Conservation (phyloP, 495 filamentous ascomycete species). For the Penicillium samsonianum region DNA sequence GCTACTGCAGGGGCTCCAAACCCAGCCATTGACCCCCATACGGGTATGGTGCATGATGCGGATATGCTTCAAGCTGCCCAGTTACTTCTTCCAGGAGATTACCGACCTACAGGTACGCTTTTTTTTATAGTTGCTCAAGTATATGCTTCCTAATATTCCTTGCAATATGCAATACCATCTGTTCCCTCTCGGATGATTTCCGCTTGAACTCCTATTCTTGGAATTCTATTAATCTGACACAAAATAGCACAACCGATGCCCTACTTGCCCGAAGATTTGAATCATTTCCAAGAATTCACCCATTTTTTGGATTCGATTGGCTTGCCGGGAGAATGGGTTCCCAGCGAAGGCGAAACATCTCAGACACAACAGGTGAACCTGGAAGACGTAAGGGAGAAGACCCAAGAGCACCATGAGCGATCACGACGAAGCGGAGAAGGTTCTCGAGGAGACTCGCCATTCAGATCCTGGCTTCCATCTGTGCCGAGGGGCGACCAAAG, state of each 20-base stretch:
- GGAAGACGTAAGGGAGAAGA: slow-evolving; percentile 27
- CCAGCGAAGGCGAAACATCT: slow-evolving; percentile 29
- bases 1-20: slow-evolving; percentile 11
- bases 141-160: neutral
- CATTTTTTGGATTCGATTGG: slow-evolving; percentile 46
- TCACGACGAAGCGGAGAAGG: slow-evolving; percentile 25
- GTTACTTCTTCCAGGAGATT: slow-evolving; percentile 39
- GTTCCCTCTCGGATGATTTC: too few species aligned
- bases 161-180: neutral
- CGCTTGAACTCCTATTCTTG: too few species aligned
- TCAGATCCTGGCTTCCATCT: slow-evolving; percentile 44
- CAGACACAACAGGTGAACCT: slow-evolving; percentile 31
- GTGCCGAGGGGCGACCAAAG: slow-evolving; percentile 42
- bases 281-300: slow-evolving; percentile 46
- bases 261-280: slow-evolving; percentile 41
- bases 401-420: slow-evolving; percentile 26
- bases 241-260: slow-evolving; percentile 34
- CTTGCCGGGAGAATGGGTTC: slow-evolving; percentile 43
- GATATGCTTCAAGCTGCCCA: slow-evolving; percentile 46
- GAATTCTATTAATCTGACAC: slow-evolving; percentile 1
- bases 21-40: slow-evolving; percentile 20
- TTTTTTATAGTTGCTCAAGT: neutral
- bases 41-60: slow-evolving; percentile 37
- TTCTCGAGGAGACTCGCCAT: slow-evolving; percentile 42
- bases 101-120: slow-evolving; percentile 30